phyloP scores from a whole-genome alignment of 192 early-diverging fungal species.

The Coemansia sp. region DNA sequence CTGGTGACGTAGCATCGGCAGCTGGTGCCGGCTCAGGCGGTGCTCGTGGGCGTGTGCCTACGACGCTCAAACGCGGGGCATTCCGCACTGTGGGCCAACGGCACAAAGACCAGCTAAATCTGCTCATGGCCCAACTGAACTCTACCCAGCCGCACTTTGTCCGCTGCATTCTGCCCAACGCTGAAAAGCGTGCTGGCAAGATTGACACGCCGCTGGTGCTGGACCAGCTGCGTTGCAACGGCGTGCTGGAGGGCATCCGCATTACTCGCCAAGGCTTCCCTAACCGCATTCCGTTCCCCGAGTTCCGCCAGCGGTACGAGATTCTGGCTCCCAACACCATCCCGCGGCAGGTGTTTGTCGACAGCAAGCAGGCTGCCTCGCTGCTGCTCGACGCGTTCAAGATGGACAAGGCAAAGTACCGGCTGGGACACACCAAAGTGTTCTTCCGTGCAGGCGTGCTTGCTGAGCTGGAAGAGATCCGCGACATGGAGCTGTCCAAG shows the following conservation, averaged over 20 bases:
- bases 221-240: constrained; percentile 94
- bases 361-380: constrained; percentile 82
- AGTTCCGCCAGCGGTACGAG: constrained; percentile 94
- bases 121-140: constrained; percentile 88
- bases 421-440: constrained; percentile 90
- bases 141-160: constrained; percentile 96
- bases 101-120: constrained; percentile 89
- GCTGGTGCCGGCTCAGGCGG: neutral
- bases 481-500: constrained; percentile 79
- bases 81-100: constrained; percentile 93
- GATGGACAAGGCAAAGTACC: constrained; percentile 78
- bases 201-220: constrained; percentile 82
- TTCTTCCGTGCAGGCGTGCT: constrained; percentile 96
- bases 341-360: constrained; percentile 78
- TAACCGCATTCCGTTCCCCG: constrained; percentile 86
- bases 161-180: constrained; percentile 95
- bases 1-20: neutral
- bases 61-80: constrained; percentile 71
- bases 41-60: constrained; percentile 23
- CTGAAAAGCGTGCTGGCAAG: constrained; percentile 82
- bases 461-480: constrained; percentile 88
- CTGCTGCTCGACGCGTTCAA: constrained; percentile 71
- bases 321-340: constrained; percentile 78
- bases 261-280: constrained; percentile 96
- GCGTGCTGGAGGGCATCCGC: constrained; percentile 95